phyloP scores from a whole-genome alignment of 2,329 filamentous ascomycete species.

The Tolypocladium ovalisporum region DNA sequence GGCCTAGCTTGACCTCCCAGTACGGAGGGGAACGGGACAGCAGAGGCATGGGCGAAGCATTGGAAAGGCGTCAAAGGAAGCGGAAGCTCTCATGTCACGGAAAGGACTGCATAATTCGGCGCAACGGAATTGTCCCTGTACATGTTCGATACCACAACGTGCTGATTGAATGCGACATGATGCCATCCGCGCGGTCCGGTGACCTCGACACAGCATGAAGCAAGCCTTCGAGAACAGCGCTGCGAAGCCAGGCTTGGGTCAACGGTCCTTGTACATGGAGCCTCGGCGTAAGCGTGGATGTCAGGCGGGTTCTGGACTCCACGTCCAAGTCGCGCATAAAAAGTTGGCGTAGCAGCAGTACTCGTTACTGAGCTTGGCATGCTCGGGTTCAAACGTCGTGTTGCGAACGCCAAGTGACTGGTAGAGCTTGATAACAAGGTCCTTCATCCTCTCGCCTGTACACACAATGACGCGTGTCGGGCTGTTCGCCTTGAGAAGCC shows the following conservation, averaged over 20 bases:
- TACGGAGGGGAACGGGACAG: neutral
- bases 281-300: neutral
- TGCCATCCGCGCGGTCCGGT: neutral
- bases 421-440: constrained; percentile 57
- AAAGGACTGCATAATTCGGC: neutral
- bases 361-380: constrained; percentile 68
- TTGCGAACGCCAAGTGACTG: constrained; percentile 47
- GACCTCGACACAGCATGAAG: neutral
- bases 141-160: neutral
- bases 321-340: constrained; percentile 46
- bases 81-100: neutral
- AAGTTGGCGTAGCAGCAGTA: constrained; percentile 75
- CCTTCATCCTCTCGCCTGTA: constrained; percentile 68
- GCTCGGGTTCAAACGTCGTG: constrained; percentile 58
- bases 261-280: neutral
- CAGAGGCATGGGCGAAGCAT: neutral
- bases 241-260: neutral
- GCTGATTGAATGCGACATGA: neutral
- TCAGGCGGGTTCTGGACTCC: constrained; percentile 10
- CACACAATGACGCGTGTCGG: constrained; percentile 47
- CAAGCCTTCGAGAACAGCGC: neutral
- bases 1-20: neutral
- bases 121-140: neutral
- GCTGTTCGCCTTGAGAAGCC: constrained; percentile 43
- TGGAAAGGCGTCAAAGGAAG: neutral